Percentiles rank a stretch among this genome's conserved stretches.
phyloP scores from a whole-genome alignment of 108 stramenopile species.

The Nitzschia inconspicua region DNA sequence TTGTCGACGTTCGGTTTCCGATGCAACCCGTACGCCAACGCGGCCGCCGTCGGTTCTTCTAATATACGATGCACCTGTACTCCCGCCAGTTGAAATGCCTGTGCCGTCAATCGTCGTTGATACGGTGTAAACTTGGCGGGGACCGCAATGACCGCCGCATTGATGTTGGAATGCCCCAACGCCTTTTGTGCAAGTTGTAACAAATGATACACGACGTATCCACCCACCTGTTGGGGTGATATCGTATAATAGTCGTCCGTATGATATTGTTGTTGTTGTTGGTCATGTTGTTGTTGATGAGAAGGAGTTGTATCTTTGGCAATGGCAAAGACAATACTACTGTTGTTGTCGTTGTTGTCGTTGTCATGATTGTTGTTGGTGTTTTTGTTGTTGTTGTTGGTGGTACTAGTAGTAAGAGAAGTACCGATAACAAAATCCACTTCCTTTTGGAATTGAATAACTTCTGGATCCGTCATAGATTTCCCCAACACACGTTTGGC shows the following conservation, averaged over 20 bases:
- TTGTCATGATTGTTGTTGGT: neutral
- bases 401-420: conserved; percentile 9
- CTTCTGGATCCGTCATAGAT: conserved; percentile 41
- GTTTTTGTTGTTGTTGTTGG: neutral
- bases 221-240: conserved; percentile 73
- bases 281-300: too few relatives aligned
- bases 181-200: conserved; percentile 57
- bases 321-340: conserved; percentile 30
- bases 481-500: conserved; percentile 82
- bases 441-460: conserved; percentile 51
- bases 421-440: conserved; percentile 65
- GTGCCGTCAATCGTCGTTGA: conserved; percentile 80
- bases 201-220: conserved; percentile 75
- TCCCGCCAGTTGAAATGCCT: conserved; percentile 80
- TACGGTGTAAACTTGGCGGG: conserved; percentile 92
- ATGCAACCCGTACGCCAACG: conserved; percentile 94
- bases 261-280: too few relatives aligned
- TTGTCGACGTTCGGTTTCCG: conserved; percentile 90
- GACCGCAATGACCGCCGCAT: conserved; percentile 92
- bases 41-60: conserved; percentile 96
- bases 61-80: conserved; percentile 80
- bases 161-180: conserved; percentile 89
- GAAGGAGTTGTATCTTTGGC: conserved; percentile 33
- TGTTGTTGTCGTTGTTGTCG: conserved; percentile 11
- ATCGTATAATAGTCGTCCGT: too few relatives aligned